Percentiles rank a stretch among this genome's conserved stretches.
These are phyloP conservation scores for Saccharomycopsis sp. DNA, from an alignment of 805 yeast species.

Conservation along the genomic window DNA sequence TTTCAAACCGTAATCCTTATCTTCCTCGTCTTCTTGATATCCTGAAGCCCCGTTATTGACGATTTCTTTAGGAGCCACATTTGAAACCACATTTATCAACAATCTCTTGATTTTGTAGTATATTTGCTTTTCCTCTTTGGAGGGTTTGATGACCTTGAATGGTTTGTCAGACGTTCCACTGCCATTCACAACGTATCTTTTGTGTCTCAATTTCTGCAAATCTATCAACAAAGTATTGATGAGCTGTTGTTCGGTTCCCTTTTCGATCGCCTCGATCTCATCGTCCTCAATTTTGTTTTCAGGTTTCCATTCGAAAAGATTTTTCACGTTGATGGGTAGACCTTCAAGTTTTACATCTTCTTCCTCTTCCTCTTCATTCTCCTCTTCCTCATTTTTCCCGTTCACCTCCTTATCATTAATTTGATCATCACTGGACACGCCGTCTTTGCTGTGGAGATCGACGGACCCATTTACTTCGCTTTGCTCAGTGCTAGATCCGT, in stretches of 20 bases:
- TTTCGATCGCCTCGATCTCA: constrained; percentile 41
- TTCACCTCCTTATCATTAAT: constrained; percentile 14
- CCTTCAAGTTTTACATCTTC: constrained; percentile 19
- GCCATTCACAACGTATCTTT: constrained; percentile 30
- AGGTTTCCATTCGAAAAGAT: constrained; percentile 46
- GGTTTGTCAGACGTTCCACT: constrained; percentile 19
- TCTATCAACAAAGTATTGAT: constrained; percentile 41
- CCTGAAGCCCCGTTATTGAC: constrained; percentile 27
- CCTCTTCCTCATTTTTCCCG: constrained; percentile 7
- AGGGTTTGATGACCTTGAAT: constrained; percentile 33
- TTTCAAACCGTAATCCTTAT: constrained; percentile 29
- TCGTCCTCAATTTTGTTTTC: constrained; percentile 42
- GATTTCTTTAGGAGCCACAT: constrained; percentile 30
- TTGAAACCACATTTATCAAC: constrained; percentile 38
- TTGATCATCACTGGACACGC: constrained; percentile 1
- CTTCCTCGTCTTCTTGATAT: constrained; percentile 32
- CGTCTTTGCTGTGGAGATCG: background rate
- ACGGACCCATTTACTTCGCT: background rate
- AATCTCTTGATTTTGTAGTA: constrained; percentile 40
- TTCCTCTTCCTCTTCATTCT: constrained; percentile 12
- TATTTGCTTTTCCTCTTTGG: constrained; percentile 35
- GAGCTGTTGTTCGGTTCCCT: constrained; percentile 36
- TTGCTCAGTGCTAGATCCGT: constrained; percentile 9
- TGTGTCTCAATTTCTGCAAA: constrained; percentile 43
- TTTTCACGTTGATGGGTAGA: constrained; percentile 30